Base-by-base conservation (phyloP, 2,329 filamentous ascomycete genomes). In the Elsinoe necatrix region DNA sequence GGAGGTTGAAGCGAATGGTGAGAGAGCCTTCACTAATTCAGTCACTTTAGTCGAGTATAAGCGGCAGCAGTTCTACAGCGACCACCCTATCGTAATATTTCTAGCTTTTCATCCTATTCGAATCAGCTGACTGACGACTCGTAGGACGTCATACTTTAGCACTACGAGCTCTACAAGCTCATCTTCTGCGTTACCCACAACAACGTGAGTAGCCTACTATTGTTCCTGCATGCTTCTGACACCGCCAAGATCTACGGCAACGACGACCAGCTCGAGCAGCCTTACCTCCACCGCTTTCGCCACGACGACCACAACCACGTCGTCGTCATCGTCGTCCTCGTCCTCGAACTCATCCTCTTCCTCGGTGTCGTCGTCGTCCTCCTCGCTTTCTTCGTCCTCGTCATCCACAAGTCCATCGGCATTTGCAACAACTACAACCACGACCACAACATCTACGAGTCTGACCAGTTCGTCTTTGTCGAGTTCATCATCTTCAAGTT, bases 1-100 rank as follows among this genome's bases (percentile, higher is more conserved):
- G 39, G 7, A 16, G 54, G 23, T 4, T 45, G 21, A 47, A 35
- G 27, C 39, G 42, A 56, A 45, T 45, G 41, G 29, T 45, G 29
- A 45, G 42, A 42, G 39, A 56, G 42, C 48, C 48, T 37, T 45
- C 25, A 47, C 54, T 56, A 39, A 55, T 55, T 18, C 39, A 27
- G 14, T 34, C 23, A 25, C 31, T 47, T 34, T 42, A 37, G 39
- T 42, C 31, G 21, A 45, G 25, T n/a, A 39, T 39, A 16, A 47
- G 25, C n/a, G 18, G 18, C 23, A 47, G 23, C 2, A 56, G 54
- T 29, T 41, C 27, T 35, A 43, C 52, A 7, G n/a, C 39, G 8
- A 47, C 39, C 18, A 47, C 41, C 7, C 18, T 47, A 11, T 56
- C 54, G 54, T 56, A 56, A 56, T 42, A 47, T 47, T 20, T 11